Evolutionary conservation across 257 asterid species (phyloP), one percentile per base, ranked within the genome.

Genomic region (Salvia splendens): DNA sequence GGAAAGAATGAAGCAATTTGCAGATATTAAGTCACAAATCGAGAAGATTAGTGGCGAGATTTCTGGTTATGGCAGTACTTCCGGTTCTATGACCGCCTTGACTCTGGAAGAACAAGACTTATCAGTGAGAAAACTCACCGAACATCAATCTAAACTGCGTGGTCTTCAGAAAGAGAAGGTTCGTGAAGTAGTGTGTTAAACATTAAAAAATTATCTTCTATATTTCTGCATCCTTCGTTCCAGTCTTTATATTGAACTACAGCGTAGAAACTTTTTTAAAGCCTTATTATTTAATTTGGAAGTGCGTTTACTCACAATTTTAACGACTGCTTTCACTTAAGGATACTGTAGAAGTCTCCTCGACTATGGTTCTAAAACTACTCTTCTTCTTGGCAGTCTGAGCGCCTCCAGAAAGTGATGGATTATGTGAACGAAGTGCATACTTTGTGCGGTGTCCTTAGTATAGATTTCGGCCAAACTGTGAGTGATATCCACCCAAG

Each of bases 101-200:
- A 84, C 63, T 73, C 69, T 80, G 49, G 92, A 88, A 11, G 95
- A 86, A 57, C 86, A 90, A 38, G 99, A 88, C 76, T 78, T 93
- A 65, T 93, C 97, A 10, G 61, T 83, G 51, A 86, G 97, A 78
- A 93, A 90, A 85, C 91, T 93, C 52, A 73, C 77, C 17, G 96
- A 90, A 52, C 82, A 82, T 82, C 95, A 93, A 67, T 75, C 97
- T n/a, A 80, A 73, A 66, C 96, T 93, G 45, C 85, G 77, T 60
- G 72, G 86, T 41, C 87, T 93, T 38, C 96, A 93, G 77, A 93
- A 84, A 74, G 99, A 88, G 73, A 93, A 88, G 97, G 99, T 93
- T 78, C 72, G 70, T 16, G 15, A 40, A 38, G 3, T 36, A 61
- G 15, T 35, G 15, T 62, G 8, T 15, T 35, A 12, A 54, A 35